Conservation (phyloP, 169 alveolate species). For the Babesia sp. region DNA sequence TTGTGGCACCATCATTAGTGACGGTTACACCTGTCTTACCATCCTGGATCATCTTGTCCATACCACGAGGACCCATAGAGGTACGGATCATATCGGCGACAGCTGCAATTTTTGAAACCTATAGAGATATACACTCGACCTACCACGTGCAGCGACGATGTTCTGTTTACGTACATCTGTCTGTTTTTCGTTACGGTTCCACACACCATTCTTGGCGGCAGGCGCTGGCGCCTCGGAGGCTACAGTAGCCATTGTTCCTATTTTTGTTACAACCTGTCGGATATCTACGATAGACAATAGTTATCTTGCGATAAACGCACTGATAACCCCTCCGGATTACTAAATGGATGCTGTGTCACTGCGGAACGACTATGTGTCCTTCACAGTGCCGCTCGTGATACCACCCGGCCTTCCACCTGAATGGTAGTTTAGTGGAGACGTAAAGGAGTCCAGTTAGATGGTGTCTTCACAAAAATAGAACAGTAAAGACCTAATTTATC, state of each 20-base stretch:
- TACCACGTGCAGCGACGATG: conserved; percentile 84
- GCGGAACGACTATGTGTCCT: neutral
- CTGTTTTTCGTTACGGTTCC: conserved; percentile 77
- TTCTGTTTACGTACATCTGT: conserved; percentile 81
- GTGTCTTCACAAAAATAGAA: neutral
- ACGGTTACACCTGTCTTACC: conserved; percentile 96
- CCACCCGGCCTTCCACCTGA: conserved; percentile 19
- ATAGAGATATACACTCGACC: conserved; percentile 24
- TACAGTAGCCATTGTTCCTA: conserved; percentile 15
- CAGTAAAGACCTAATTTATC: neutral
- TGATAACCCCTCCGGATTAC: neutral
- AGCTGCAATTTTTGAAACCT: conserved; percentile 68
- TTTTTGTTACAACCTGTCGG: neutral
- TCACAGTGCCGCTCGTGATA: neutral
- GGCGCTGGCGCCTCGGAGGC: conserved; percentile 63
- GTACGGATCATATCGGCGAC: conserved; percentile 98
- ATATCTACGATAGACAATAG: neutral
- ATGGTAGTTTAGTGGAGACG: neutral
- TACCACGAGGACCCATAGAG: conserved; percentile 99
- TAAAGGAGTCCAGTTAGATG: neutral
- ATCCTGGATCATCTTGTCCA: conserved; percentile 99
- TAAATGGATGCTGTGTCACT: neutral
- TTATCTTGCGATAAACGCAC: neutral
- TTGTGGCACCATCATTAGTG: conserved; percentile 99
- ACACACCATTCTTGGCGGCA: conserved; percentile 61